Conservation (phyloP, 2,329 filamentous ascomycete species). For the Aschersonia sp. region DNA sequence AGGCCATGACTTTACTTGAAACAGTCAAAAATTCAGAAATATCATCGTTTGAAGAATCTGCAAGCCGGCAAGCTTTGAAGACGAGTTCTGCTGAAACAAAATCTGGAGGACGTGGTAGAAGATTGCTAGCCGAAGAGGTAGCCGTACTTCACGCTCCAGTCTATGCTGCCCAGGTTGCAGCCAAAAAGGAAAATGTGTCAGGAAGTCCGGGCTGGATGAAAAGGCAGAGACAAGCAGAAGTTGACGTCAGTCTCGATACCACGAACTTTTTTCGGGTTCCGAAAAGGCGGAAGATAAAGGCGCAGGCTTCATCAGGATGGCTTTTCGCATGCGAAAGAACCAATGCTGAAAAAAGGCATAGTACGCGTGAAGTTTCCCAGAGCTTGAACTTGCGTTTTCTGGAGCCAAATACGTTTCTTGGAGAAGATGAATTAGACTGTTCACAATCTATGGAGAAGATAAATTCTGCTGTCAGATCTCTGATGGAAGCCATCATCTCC, state of each 20-base stretch:
- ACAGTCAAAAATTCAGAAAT: constrained; percentile 33
- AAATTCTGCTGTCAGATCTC: background rate
- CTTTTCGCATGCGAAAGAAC: no score
- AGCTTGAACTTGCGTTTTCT: constrained; percentile 2
- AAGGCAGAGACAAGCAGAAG: background rate
- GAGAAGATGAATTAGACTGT: background rate
- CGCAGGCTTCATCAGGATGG: no score
- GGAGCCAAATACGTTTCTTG: constrained; percentile 3
- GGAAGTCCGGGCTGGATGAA: constrained; percentile 8
- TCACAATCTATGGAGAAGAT: background rate
- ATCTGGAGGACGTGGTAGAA: constrained; percentile 16
- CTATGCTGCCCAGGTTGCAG: constrained; percentile 25
- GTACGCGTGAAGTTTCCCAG: background rate
- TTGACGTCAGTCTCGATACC: no score
- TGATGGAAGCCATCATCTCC: background rate
- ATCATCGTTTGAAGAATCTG: background rate
- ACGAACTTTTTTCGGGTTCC: no score
- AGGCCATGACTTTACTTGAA: constrained; percentile 27
- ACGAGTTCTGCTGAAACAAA: constrained; percentile 6
- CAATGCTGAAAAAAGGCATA: background rate
- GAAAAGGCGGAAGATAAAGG: no score
- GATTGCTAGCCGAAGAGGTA: constrained; percentile 24
- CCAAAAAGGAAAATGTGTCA: constrained; percentile 14
- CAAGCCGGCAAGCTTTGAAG: background rate
- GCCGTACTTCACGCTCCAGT: constrained; percentile 35